Conservation (phyloP, 108 stramenopile genomes). For the Chaetoceros muelleri region DNA sequence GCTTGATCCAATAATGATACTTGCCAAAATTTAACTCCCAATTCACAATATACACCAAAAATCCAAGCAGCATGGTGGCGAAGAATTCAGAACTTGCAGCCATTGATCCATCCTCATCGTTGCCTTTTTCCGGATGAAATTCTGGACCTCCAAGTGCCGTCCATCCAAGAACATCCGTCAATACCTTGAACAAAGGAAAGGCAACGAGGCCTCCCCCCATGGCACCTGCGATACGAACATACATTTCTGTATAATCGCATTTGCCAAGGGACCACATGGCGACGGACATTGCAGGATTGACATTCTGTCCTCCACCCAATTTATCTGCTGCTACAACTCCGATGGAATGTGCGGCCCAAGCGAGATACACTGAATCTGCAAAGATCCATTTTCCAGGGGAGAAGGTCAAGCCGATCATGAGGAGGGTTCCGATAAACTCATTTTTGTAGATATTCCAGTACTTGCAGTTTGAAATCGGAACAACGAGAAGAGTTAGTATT, state of each 20-base stretch:
- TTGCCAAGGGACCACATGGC: conserved; percentile 72
- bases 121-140: conserved; percentile 35
- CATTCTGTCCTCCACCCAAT: conserved; percentile 44
- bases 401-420: conserved; percentile 81
- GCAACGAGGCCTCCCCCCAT: conserved; percentile 77
- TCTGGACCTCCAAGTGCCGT: conserved; percentile 79
- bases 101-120: conserved; percentile 37
- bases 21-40: conserved; percentile 82
- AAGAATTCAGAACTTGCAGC: conserved; percentile 65
- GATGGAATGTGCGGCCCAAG: conserved; percentile 58
- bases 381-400: conserved; percentile 85
- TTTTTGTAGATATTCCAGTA: conserved; percentile 41
- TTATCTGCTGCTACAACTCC: conserved; percentile 78
- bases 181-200: conserved; percentile 59
- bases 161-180: conserved; percentile 40
- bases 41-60: conserved; percentile 69
- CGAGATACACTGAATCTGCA: conserved; percentile 30
- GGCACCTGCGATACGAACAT: conserved; percentile 62
- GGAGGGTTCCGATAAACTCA: conserved; percentile 69
- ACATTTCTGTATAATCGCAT: conserved; percentile 61
- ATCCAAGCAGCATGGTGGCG: conserved; percentile 59
- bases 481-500: conserved; percentile 33
- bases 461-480: conserved; percentile 48
- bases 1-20: conserved; percentile 83
- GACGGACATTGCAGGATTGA: conserved; percentile 70